These are phyloP conservation scores for Dictyophora rubrovolvata DNA, from an alignment of 768 basidiomycete species.

Conservation along the genomic window DNA sequence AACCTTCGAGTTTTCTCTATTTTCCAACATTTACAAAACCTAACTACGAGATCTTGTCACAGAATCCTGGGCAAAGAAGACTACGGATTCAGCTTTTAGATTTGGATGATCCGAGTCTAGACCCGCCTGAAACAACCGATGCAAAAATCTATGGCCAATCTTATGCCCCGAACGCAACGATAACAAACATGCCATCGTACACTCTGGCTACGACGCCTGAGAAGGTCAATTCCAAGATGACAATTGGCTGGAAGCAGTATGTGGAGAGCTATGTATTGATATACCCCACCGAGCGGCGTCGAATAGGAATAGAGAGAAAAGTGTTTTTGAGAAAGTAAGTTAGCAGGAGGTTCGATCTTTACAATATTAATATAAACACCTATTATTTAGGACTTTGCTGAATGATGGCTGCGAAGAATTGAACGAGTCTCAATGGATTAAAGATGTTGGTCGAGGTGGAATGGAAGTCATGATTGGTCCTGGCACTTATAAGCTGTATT, in stretches of 20 bases:
- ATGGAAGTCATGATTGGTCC: conserved; percentile 47
- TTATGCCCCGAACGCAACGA: background rate
- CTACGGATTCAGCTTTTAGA: conserved; percentile 55
- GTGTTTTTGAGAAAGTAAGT: conserved; percentile 55
- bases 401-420: conserved; percentile 20
- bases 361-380: conserved; percentile 17
- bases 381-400: conserved; percentile 40
- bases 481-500: conserved; percentile 59
- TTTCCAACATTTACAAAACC: background rate
- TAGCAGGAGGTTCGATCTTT: conserved; percentile 11
- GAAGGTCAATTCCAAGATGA: conserved; percentile 25
- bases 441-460: conserved; percentile 26
- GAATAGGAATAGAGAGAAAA: conserved; percentile 14
- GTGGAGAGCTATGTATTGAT: conserved; percentile 8
- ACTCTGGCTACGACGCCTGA: background rate
- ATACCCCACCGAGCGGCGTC: conserved; percentile 7
- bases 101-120: conserved; percentile 53
- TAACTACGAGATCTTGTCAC: conserved; percentile 14
- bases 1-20: too few species aligned
- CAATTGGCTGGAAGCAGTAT: conserved; percentile 22
- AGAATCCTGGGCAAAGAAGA: conserved; percentile 46
- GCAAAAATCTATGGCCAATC: background rate
- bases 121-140: background rate
- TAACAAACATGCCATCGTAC: background rate
- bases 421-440: conserved; percentile 9